These are phyloP conservation scores for Penicillium roqueforti DNA, from an alignment of 495 filamentous ascomycete species.

Conservation along the genomic window DNA sequence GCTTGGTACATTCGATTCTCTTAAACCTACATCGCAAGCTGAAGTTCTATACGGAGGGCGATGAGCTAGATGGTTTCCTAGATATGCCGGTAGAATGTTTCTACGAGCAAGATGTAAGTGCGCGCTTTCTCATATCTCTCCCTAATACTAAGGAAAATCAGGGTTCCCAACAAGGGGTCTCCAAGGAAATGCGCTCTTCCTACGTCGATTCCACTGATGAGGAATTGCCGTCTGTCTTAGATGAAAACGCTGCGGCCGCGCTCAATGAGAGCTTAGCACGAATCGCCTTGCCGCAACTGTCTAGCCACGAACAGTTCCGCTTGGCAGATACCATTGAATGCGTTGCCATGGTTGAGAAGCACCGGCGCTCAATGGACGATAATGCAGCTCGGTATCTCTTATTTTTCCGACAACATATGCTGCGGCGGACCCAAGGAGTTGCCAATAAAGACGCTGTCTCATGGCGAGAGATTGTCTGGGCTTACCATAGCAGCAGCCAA, in stretches of 20 bases:
- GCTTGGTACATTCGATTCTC: constrained; percentile 69
- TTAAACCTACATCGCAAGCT: constrained; percentile 71
- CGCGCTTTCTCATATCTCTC: background rate
- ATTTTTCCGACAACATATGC: constrained; percentile 80
- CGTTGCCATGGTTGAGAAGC: constrained; percentile 79
- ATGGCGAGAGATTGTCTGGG: constrained; percentile 95
- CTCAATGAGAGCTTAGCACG: constrained; percentile 77
- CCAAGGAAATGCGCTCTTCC: constrained; percentile 51
- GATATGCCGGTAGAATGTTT: constrained; percentile 71
- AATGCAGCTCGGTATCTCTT: constrained; percentile 88
- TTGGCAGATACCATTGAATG: constrained; percentile 86
- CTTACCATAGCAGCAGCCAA: constrained; percentile 85
- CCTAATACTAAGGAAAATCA: constrained; percentile 27
- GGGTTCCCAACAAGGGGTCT: constrained; percentile 35
- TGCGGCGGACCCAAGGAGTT: constrained; percentile 59
- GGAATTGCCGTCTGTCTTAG: constrained; percentile 60
- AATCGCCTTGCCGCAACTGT: constrained; percentile 74
- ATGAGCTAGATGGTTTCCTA: constrained; percentile 74
- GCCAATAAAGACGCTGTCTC: constrained; percentile 65
- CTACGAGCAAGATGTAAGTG: constrained; percentile 52
- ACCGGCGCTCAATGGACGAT: constrained; percentile 86
- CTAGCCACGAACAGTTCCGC: constrained; percentile 84
- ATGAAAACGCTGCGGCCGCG: constrained; percentile 63
- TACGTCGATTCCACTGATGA: constrained; percentile 53
- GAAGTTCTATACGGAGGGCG: constrained; percentile 79